A percentile compares a stretch with the other conserved stretches of the same genome.
Evolutionary conservation across 202 grass and related monocot genomes (phyloP).

Genomic region (Brachypodium distachyon): DNA sequence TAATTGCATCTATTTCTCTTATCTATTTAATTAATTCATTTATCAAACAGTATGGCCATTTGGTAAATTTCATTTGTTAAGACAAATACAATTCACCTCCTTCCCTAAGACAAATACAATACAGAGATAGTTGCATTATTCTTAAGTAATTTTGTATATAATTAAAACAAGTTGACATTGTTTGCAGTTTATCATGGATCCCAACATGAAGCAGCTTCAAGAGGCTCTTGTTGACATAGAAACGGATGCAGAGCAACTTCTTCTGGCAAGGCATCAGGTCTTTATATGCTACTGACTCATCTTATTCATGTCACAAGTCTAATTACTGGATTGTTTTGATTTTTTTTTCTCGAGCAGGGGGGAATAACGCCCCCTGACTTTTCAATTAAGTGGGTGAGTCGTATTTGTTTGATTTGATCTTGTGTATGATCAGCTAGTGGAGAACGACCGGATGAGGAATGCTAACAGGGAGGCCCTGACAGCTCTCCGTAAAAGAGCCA

Average conservation of each 20-base stretch:
- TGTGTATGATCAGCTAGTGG: constrained; percentile 51
- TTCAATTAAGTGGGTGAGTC: too few species aligned
- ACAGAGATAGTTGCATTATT: background rate
- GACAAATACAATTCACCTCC: background rate
- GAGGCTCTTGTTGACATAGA: constrained; percentile 56
- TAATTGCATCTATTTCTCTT: background rate
- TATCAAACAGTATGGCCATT: background rate
- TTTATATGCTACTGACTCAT: background rate
- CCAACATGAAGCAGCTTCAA: constrained; percentile 54
- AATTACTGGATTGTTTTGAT: background rate
- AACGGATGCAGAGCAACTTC: constrained; percentile 58
- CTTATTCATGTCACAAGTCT: background rate
- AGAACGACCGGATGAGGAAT: constrained; percentile 72
- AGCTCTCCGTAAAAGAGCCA: constrained; percentile 57
- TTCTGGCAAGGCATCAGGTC: constrained; percentile 86
- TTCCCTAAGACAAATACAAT: background rate
- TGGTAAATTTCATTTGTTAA: background rate
- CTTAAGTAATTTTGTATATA: background rate
- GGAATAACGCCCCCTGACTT: too few species aligned
- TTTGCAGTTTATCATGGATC: constrained; percentile 52
- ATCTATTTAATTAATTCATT: background rate
- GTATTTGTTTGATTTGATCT: too few species aligned
- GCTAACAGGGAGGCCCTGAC: constrained; percentile 65
- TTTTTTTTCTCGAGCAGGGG: too few species aligned
- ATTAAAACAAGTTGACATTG: background rate